Conservation (phyloP, 805 yeast species). For the Pichia deserticola region DNA sequence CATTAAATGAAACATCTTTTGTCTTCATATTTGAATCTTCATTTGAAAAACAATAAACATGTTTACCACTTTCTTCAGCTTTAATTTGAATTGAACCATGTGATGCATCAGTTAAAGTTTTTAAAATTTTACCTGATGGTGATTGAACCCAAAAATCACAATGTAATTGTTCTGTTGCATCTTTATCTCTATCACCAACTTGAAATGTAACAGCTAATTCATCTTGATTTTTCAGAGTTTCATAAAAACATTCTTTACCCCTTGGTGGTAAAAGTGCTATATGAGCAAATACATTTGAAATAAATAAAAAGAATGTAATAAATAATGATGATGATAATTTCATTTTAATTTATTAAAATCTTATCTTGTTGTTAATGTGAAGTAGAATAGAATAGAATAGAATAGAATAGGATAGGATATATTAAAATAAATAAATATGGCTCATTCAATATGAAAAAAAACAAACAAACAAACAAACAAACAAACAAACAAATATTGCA, state of each 20-base stretch:
- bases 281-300: slow-evolving; percentile 37
- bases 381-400: too few relatives aligned
- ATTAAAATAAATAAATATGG: too few relatives aligned
- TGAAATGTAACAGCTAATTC: slow-evolving; percentile 85
- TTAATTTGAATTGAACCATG: slow-evolving; percentile 74
- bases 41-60: slow-evolving; percentile 85
- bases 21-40: slow-evolving; percentile 66
- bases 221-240: slow-evolving; percentile 73
- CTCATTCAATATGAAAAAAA: too few relatives aligned
- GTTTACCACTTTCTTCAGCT: slow-evolving; percentile 65
- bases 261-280: slow-evolving; percentile 76
- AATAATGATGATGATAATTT: background rate
- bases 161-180: slow-evolving; percentile 55
- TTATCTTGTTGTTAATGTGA: too few relatives aligned
- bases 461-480: too few relatives aligned
- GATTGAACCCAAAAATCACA: slow-evolving; percentile 53
- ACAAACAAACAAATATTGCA: too few relatives aligned
- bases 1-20: slow-evolving; percentile 90
- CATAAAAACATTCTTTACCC: slow-evolving; percentile 85
- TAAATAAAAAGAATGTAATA: slow-evolving; percentile 6
- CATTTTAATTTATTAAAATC: background rate
- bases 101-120: slow-evolving; percentile 47
- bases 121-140: slow-evolving; percentile 42
- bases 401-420: too few relatives aligned
- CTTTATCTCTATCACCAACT: slow-evolving; percentile 83